These are phyloP conservation scores for Thalia dealbata DNA, from an alignment of 176 grass and related monocot genomes.

Conservation along the genomic window DNA sequence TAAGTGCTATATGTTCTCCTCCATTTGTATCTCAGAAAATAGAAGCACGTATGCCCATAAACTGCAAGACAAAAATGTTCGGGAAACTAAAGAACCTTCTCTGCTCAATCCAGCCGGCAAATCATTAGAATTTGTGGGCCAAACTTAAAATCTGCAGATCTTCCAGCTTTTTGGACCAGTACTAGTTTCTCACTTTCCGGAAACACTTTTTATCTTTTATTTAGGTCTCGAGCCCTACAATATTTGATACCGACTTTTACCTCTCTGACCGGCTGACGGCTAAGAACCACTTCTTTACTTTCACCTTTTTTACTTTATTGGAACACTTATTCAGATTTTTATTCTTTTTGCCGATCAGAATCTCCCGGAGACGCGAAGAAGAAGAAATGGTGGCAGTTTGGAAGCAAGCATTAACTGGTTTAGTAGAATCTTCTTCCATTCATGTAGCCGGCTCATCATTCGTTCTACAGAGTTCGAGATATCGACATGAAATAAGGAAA, in stretches of 20 bases:
- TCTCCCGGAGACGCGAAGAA: constrained; percentile 33
- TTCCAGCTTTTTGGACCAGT: not conserved
- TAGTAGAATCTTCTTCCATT: too few relatives aligned
- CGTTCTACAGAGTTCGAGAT: too few relatives aligned
- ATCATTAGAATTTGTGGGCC: too few relatives aligned
- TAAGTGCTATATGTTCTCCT: constrained; percentile 8
- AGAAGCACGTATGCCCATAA: not conserved
- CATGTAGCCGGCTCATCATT: too few relatives aligned
- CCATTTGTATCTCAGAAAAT: not conserved
- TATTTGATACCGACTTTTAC: too few relatives aligned
- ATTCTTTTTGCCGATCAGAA: constrained; percentile 28
- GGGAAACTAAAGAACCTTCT: not conserved
- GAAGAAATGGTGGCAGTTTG: constrained; percentile 51
- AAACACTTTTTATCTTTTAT: too few relatives aligned
- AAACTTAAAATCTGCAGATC: not conserved
- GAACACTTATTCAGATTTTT: too few relatives aligned
- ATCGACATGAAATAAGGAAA: too few relatives aligned
- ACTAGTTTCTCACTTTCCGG: not conserved
- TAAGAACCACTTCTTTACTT: too few relatives aligned
- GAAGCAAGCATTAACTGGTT: constrained; percentile 36
- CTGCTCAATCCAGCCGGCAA: not conserved
- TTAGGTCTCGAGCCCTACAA: too few relatives aligned
- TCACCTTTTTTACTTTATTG: too few relatives aligned
- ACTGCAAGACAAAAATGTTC: not conserved
- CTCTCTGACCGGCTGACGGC: too few relatives aligned